phyloP scores from a whole-genome alignment of 2,329 filamentous ascomycete species.

The Colletotrichum nymphaeae region DNA sequence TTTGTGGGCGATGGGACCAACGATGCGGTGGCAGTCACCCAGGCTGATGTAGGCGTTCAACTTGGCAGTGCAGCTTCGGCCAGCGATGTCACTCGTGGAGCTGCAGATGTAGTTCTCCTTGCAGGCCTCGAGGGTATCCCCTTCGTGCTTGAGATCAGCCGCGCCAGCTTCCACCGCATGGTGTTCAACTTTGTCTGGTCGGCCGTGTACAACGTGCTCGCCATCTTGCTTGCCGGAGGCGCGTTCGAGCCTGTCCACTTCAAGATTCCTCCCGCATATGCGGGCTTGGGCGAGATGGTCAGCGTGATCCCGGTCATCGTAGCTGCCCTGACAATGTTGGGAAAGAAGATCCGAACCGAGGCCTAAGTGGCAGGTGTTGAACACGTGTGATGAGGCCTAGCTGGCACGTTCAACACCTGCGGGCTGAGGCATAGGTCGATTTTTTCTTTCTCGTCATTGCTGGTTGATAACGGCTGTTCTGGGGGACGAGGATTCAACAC shows the following conservation, averaged over 20 bases:
- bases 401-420: slow-evolving; percentile 23
- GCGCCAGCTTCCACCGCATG: slow-evolving; percentile 53
- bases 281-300: slow-evolving; percentile 73
- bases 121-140: slow-evolving; percentile 62
- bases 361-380: not conserved
- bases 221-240: slow-evolving; percentile 69
- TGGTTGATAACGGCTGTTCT: not conserved
- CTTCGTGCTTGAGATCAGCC: slow-evolving; percentile 60
- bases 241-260: slow-evolving; percentile 60
- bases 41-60: slow-evolving; percentile 70
- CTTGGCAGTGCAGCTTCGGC: slow-evolving; percentile 56
- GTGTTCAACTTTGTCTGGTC: slow-evolving; percentile 73
- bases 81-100: slow-evolving; percentile 66
- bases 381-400: not conserved
- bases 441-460: not conserved
- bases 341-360: slow-evolving; percentile 20
- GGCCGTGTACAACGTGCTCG: slow-evolving; percentile 70
- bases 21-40: slow-evolving; percentile 70
- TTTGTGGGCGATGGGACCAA: slow-evolving; percentile 75
- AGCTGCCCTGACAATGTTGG: slow-evolving; percentile 44
- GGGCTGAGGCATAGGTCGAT: not conserved
- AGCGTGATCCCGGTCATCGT: slow-evolving; percentile 72
- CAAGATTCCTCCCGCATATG: slow-evolving; percentile 60
- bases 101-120: slow-evolving; percentile 69
- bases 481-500: slow-evolving; percentile 16